phyloP scores from a whole-genome alignment of 352 stramenopile species.

The Pythium apleroticum region DNA sequence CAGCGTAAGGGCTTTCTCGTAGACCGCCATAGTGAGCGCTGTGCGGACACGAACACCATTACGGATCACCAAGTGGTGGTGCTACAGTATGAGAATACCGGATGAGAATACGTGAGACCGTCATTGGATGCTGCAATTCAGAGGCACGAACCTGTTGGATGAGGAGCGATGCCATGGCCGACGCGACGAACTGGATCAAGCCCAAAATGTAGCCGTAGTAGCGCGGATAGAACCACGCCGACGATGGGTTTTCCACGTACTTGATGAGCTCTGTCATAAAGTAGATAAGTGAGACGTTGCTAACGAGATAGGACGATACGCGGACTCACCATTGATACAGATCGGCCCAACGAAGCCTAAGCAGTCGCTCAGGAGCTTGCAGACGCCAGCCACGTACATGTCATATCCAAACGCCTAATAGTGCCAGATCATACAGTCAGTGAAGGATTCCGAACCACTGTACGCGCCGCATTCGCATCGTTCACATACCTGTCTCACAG shows the following conservation, averaged over 20 bases:
- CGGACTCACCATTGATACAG: slow-evolving; percentile 39
- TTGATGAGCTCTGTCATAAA: slow-evolving; percentile 46
- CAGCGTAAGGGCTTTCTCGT: slow-evolving; percentile 54
- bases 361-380: slow-evolving; percentile 93
- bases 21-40: slow-evolving; percentile 66
- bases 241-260: slow-evolving; percentile 56
- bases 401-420: slow-evolving; percentile 78
- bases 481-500: slow-evolving; percentile 35
- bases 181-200: slow-evolving; percentile 40
- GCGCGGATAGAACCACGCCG: slow-evolving; percentile 36
- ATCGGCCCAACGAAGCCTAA: slow-evolving; percentile 90
- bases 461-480: not conserved
- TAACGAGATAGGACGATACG: not conserved
- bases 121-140: not conserved
- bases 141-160: slow-evolving; percentile 43
- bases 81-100: slow-evolving; percentile 16
- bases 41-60: slow-evolving; percentile 63
- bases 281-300: not conserved
- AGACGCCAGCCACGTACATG: slow-evolving; percentile 82
- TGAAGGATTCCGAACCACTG: no score
- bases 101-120: not conserved
- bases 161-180: slow-evolving; percentile 50
- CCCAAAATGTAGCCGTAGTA: slow-evolving; percentile 66
- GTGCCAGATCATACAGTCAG: not conserved
- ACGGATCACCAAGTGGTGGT: slow-evolving; percentile 61